Evolutionary conservation across 371 early-diverging fungal species (phyloP).

Genomic region (Lichtheimia ornata): DNA sequence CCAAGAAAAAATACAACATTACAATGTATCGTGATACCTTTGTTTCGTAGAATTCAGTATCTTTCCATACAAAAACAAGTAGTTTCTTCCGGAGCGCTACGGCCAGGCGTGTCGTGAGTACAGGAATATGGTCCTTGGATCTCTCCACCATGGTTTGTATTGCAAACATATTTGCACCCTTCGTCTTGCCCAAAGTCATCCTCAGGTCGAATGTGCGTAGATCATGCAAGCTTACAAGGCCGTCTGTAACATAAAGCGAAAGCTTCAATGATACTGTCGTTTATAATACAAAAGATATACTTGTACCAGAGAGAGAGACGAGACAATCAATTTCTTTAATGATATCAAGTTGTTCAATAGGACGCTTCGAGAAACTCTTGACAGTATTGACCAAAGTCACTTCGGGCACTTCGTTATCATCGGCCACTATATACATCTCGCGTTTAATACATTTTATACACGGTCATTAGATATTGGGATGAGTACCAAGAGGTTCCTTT

Average conservation of each 20-base stretch:
- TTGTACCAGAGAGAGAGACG: conserved; percentile 67
- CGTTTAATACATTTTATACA: not conserved
- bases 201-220: conserved; percentile 68
- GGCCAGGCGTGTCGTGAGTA: conserved; percentile 74
- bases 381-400: conserved; percentile 66
- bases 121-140: conserved; percentile 65
- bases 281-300: not conserved
- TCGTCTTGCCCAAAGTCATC: conserved; percentile 70
- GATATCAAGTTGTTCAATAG: conserved; percentile 77
- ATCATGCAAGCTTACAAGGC: conserved; percentile 75
- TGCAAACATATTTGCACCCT: conserved; percentile 76
- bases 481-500: conserved; percentile 62
- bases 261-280: not conserved
- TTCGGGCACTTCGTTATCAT: conserved; percentile 50
- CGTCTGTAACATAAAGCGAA: conserved; percentile 43
- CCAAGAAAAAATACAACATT: not conserved
- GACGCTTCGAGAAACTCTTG: conserved; percentile 70
- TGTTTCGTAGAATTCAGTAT: conserved; percentile 70
- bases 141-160: conserved; percentile 74
- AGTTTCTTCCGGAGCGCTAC: conserved; percentile 73
- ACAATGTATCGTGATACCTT: conserved; percentile 30
- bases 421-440: conserved; percentile 35
- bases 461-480: not conserved
- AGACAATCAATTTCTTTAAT: conserved; percentile 79
- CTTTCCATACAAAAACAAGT: conserved; percentile 77